phyloP scores from a whole-genome alignment of 2,329 filamentous ascomycete species.

The Aspergillus transmontanensis region DNA sequence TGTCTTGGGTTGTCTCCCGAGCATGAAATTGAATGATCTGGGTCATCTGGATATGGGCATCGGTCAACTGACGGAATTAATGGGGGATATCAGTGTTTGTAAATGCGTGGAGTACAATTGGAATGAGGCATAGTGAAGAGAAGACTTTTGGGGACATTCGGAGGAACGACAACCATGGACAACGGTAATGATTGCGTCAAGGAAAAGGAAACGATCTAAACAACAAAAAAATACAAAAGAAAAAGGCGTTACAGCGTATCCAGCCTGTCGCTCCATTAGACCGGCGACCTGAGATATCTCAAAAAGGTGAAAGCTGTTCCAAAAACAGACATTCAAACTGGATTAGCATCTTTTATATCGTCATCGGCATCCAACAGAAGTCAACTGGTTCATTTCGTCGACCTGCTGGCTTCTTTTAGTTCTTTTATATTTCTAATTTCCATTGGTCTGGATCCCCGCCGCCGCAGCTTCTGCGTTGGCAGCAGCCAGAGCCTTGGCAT shows the following conservation, averaged over 20 bases:
- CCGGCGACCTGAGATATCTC: constrained; percentile 1
- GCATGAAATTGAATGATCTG: not conserved
- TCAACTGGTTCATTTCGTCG: constrained; percentile 24
- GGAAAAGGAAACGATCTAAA: constrained; percentile 15
- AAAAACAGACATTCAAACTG: constrained; percentile 20
- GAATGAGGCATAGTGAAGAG: not conserved
- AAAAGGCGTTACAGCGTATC: constrained; percentile 31
- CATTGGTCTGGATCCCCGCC: constrained; percentile 38
- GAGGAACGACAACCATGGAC: constrained; percentile 2
- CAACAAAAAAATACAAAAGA: constrained; percentile 19
- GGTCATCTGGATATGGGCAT: not conserved
- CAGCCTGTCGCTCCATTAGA: constrained; percentile 18
- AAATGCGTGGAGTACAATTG: constrained; percentile 10
- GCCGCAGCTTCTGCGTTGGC: constrained; percentile 42
- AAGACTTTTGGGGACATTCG: constrained; percentile 19
- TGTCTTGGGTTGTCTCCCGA: not conserved
- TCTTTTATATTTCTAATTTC: constrained; percentile 26
- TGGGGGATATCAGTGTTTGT: constrained; percentile 33
- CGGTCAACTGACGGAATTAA: constrained; percentile 16
- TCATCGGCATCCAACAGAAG: constrained; percentile 14
- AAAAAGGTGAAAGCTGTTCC: constrained; percentile 3
- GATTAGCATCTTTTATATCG: constrained; percentile 22
- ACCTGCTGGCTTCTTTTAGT: constrained; percentile 18
- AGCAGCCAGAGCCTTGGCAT: constrained; percentile 53
- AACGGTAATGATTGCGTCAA: constrained; percentile 6